Evolutionary conservation across 2,329 filamentous ascomycete genomes (phyloP).

Genomic region (Cytospora piceicola): DNA sequence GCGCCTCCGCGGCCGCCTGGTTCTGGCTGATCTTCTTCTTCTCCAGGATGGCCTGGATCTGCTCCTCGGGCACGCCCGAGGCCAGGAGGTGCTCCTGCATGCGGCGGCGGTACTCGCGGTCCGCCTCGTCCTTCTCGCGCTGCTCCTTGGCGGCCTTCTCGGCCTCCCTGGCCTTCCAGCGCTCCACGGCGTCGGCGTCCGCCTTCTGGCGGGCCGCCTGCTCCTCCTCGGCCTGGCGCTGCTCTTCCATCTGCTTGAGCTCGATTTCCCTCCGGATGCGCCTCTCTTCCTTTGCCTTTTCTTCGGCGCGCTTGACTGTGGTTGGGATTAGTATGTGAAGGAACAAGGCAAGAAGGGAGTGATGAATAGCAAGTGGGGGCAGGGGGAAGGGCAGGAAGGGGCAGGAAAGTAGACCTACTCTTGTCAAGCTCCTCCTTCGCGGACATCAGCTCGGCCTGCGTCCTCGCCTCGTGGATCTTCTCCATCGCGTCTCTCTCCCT

Average conservation of each 20-base stretch:
- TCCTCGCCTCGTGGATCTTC: conserved; percentile 45
- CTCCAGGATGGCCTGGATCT: conserved; percentile 62
- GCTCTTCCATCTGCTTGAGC: conserved; percentile 51
- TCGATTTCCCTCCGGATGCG: conserved; percentile 58
- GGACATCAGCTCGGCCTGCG: conserved; percentile 54
- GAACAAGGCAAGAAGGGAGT: neutral
- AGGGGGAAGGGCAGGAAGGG: neutral
- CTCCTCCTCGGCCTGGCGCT: conserved; percentile 50
- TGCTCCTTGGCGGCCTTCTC: conserved; percentile 51
- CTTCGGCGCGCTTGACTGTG: conserved; percentile 47
- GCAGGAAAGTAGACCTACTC: conserved; percentile 31
- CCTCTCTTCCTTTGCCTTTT: conserved; percentile 53
- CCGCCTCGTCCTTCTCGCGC: conserved; percentile 52
- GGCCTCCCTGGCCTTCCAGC: conserved; percentile 54
- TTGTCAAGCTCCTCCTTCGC: conserved; percentile 54
- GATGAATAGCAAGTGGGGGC: neutral
- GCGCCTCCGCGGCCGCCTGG: neutral
- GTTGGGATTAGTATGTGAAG: neutral
- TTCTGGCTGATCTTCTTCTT: conserved; percentile 52
- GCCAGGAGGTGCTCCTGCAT: conserved; percentile 62
- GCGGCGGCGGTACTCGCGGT: conserved; percentile 58
- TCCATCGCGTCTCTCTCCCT: conserved; percentile 41
- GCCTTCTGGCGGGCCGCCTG: conserved; percentile 50
- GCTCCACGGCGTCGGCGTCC: conserved; percentile 55
- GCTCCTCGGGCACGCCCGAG: conserved; percentile 62